Evolutionary conservation across 257 asterid species (phyloP).

Genomic region (Echium plantagineum): DNA sequence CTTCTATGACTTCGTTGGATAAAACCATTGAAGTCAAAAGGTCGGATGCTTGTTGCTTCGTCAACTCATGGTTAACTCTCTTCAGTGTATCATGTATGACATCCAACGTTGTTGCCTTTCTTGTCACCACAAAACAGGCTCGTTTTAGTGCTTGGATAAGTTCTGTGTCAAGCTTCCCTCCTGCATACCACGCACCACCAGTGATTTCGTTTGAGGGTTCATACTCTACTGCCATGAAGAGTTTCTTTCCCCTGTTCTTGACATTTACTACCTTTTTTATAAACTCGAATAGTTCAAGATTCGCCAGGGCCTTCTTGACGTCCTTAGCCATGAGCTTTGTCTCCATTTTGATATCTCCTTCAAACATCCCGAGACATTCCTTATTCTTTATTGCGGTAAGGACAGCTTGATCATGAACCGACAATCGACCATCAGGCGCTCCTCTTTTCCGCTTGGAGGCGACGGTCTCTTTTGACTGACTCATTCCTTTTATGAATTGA

Average conservation of each 20-base stretch:
- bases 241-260: slow-evolving; percentile 27
- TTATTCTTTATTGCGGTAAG: slow-evolving; percentile 31
- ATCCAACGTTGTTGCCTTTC: slow-evolving; percentile 37
- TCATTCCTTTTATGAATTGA: slow-evolving; percentile 11
- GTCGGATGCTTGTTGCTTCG: slow-evolving; percentile 30
- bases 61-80: slow-evolving; percentile 13
- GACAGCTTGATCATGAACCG: slow-evolving; percentile 29
- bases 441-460: slow-evolving; percentile 39
- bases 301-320: slow-evolving; percentile 27
- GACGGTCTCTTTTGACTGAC: slow-evolving; percentile 4
- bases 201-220: slow-evolving; percentile 57
- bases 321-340: slow-evolving; percentile 16
- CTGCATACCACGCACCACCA: slow-evolving; percentile 51
- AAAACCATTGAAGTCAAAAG: slow-evolving; percentile 42
- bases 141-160: slow-evolving; percentile 18
- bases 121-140: slow-evolving; percentile 15
- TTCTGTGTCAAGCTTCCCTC: slow-evolving; percentile 42
- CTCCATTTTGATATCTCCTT: slow-evolving; percentile 31
- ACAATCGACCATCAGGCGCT: slow-evolving; percentile 17
- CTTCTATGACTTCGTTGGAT: slow-evolving; percentile 48
- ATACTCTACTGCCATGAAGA: slow-evolving; percentile 46
- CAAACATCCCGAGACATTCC: slow-evolving; percentile 30
- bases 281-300: slow-evolving; percentile 20
- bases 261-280: slow-evolving; percentile 43
- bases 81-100: slow-evolving; percentile 22